Evolutionary conservation across 2,329 filamentous ascomycete species (phyloP).

Genomic region (Neophaeococcomyces aloes): DNA sequence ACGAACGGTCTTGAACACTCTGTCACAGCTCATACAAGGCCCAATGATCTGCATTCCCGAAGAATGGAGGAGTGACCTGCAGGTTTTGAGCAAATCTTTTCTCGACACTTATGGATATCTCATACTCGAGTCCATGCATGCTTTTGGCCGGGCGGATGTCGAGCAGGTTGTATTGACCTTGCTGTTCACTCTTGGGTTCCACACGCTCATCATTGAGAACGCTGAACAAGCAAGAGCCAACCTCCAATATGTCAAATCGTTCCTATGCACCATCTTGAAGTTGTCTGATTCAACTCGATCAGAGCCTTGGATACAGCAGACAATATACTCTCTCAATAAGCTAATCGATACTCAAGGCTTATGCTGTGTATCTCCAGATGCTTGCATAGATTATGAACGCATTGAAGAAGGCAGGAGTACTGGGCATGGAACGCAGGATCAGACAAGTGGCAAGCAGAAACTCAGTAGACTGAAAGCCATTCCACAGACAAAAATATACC

Average conservation of each 20-base stretch:
- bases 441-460: no score
- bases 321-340: background rate
- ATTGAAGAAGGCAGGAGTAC: no score
- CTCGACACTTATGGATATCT: slow-evolving; percentile 3
- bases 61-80: background rate
- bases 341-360: background rate
- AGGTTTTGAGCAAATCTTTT: background rate
- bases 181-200: background rate
- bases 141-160: slow-evolving; percentile 3
- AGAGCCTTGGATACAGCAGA: background rate
- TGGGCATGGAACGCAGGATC: no score
- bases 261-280: background rate
- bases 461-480: no score
- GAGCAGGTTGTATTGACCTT: slow-evolving; percentile 4
- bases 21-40: background rate
- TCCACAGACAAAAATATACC: no score
- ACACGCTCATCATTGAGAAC: background rate
- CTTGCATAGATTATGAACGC: no score
- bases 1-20: background rate
- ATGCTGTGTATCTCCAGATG: no score
- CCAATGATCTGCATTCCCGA: background rate
- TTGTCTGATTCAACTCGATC: background rate
- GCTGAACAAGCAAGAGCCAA: background rate
- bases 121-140: background rate
- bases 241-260: background rate